Evolutionary conservation across 805 yeast genomes (phyloP).

Genomic region (Suhomyces sp.): DNA sequence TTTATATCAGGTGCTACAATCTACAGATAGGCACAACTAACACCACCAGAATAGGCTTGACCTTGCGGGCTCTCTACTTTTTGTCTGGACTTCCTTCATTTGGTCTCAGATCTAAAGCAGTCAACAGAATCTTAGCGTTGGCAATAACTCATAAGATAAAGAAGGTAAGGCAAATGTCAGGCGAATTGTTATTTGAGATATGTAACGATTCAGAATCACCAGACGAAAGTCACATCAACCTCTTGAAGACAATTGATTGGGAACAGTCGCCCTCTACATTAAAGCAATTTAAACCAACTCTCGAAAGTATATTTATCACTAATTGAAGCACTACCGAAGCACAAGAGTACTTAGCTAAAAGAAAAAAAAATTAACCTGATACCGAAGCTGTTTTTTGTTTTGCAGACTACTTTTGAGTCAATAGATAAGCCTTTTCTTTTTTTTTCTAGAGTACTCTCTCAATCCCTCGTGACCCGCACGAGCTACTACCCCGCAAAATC

Average conservation of each 20-base stretch:
- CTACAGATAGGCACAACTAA: slow-evolving; percentile 51
- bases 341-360: background rate
- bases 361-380: background rate
- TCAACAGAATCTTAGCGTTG: slow-evolving; percentile 22
- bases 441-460: background rate
- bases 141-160: slow-evolving; percentile 29
- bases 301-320: slow-evolving; percentile 7
- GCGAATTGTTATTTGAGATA: slow-evolving; percentile 42
- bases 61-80: slow-evolving; percentile 44
- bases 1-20: slow-evolving; percentile 52
- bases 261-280: slow-evolving; percentile 5
- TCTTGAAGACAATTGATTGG: slow-evolving; percentile 16
- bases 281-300: background rate
- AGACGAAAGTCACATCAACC: background rate
- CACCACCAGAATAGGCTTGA: slow-evolving; percentile 33
- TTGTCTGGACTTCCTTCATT: slow-evolving; percentile 19
- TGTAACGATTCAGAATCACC: slow-evolving; percentile 20
- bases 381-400: background rate
- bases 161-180: slow-evolving; percentile 33
- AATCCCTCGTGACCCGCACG: background rate
- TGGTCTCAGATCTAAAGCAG: slow-evolving; percentile 11
- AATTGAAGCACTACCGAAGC: background rate
- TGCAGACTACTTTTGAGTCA: background rate
- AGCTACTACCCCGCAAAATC: background rate
- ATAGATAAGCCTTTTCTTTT: background rate